Evolutionary conservation across 2,329 filamentous ascomycete species (phyloP), one percentile per base, ranked within the genome.

Genomic region (Calonectria naviculata): DNA sequence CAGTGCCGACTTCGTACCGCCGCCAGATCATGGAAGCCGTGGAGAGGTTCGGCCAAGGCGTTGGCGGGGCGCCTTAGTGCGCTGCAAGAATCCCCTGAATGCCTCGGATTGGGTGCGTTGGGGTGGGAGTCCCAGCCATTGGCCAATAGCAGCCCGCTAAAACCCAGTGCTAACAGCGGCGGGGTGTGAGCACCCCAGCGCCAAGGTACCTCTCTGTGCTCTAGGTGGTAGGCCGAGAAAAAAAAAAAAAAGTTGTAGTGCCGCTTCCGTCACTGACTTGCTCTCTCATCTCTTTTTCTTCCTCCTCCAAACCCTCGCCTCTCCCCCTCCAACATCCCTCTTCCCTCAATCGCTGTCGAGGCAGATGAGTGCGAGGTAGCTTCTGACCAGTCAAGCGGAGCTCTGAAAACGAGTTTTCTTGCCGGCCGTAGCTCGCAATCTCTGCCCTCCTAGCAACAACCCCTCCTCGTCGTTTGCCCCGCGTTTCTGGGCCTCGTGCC

Each of bases 391-490:
- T 73, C 74, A 78, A 78, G 77, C 80, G 77, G 78, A 80, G 77
- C 81, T 83, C 81, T 82, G 81, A 80, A 78, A 83, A 81, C 76
- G 80, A 78, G 80, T 81, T 82, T 79, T 80, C 80, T 81, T 81
- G 78, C 77, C 78, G 77, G 81, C 78, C 74, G 75, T 82, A 76
- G 81, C 79, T 80, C 78, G 79, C 78, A 78, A 75, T 75, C 73
- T 75, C 71, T 77, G 73, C 73, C 75, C 75, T 73, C 73, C 67
- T 56, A 54, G 65, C 73, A 72, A 71, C 73, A 71, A 65, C 70
- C 66, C 71, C 67, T 71, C 67, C 70, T 74, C 73, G 77, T 78
- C 73, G 76, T 78, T 75, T 81, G 75, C 79, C 80, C 79, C 81
- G 79, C 80, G 75, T 68, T 73, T 60, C 24, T 68, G 68, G 75